Percentiles rank a stretch among this genome's conserved stretches.
Conservation (phyloP, 148 eudicot species). For the Silene uniflora region DNA sequence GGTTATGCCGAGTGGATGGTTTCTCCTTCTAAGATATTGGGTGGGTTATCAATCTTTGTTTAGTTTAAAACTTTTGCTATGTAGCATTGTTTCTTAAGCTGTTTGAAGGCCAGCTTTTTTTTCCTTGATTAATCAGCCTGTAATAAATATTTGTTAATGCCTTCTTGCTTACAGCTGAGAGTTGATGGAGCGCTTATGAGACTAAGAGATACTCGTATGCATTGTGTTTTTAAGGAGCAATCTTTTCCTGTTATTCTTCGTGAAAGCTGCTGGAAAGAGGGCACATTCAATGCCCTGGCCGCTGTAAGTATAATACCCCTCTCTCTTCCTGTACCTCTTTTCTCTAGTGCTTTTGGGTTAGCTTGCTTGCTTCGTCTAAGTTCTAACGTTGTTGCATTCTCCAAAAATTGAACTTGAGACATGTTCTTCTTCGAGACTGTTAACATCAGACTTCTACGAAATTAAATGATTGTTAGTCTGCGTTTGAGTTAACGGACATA, state of each 20-base stretch:
- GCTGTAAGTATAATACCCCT: conserved; percentile 44
- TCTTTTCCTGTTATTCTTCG: conserved; percentile 56
- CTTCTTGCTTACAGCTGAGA: conserved; percentile 62
- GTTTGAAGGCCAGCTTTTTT: background rate
- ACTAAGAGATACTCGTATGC: conserved; percentile 86
- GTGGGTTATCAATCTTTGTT: conserved; percentile 3
- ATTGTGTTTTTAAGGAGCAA: conserved; percentile 51
- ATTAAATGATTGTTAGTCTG: too few species aligned
- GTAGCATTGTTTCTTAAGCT: background rate
- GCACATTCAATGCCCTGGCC: conserved; percentile 60
- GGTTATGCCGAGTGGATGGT: conserved; percentile 18
- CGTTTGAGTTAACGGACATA: background rate
- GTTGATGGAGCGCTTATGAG: conserved; percentile 95
- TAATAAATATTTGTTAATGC: conserved; percentile 3
- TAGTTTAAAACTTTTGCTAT: background rate
- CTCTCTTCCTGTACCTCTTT: background rate
- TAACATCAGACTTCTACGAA: too few species aligned
- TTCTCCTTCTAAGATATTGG: conserved; percentile 17
- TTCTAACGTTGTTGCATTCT: background rate
- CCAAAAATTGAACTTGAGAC: background rate
- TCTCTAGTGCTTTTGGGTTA: background rate
- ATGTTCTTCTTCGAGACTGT: background rate
- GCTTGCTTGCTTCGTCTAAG: background rate
- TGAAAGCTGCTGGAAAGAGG: conserved; percentile 93
- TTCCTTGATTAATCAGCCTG: background rate